Evolutionary conservation across 768 basidiomycete species (phyloP).

Genomic region (Rhizopogon rudus): DNA sequence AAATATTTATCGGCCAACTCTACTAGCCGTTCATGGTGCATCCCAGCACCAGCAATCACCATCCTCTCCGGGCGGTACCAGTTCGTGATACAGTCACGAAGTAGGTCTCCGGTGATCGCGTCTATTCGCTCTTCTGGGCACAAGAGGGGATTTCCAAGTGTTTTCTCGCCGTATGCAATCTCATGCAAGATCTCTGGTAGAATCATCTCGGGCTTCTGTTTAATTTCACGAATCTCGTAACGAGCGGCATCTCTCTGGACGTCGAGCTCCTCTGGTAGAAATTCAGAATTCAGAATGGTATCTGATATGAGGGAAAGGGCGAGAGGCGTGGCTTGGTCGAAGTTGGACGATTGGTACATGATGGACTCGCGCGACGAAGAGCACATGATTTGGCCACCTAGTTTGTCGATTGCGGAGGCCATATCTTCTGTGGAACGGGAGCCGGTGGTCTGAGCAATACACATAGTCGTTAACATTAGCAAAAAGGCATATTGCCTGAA

Average conservation of each 20-base stretch:
- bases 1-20: slow-evolving; percentile 84
- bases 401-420: slow-evolving; percentile 70
- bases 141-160: slow-evolving; percentile 85
- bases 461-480: neutral
- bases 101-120: slow-evolving; percentile 51
- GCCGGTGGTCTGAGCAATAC: slow-evolving; percentile 56
- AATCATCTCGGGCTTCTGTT: slow-evolving; percentile 86
- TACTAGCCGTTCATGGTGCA: slow-evolving; percentile 86
- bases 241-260: slow-evolving; percentile 81
- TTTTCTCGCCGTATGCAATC: slow-evolving; percentile 73
- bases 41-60: slow-evolving; percentile 92
- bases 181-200: slow-evolving; percentile 87
- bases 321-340: slow-evolving; percentile 73
- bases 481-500: neutral
- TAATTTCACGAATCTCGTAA: slow-evolving; percentile 89
- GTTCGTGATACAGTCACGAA: slow-evolving; percentile 61
- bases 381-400: slow-evolving; percentile 91
- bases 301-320: slow-evolving; percentile 90
- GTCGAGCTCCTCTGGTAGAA: slow-evolving; percentile 74
- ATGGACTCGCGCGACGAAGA: slow-evolving; percentile 90
- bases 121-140: slow-evolving; percentile 84
- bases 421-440: slow-evolving; percentile 73
- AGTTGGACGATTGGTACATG: slow-evolving; percentile 97
- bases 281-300: slow-evolving; percentile 76
- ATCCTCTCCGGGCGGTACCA: slow-evolving; percentile 96